Conservation (phyloP, 23 red algal genomes). For the Gracilaria domingensis region DNA sequence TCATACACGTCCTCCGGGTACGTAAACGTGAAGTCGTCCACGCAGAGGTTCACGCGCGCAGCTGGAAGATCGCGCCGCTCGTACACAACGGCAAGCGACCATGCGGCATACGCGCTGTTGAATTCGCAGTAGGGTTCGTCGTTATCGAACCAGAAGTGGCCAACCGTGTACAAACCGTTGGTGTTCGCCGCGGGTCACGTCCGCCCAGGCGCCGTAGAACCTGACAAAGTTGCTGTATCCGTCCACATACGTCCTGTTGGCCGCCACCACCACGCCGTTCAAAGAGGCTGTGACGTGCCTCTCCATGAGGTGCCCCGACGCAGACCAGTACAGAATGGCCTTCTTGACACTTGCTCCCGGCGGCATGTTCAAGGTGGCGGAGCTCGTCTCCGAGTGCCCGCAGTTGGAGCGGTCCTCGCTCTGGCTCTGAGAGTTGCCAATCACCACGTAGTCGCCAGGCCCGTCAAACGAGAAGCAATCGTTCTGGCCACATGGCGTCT, state of each 20-base stretch:
- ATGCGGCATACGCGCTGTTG: constrained; percentile 14
- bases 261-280: no score
- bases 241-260: not conserved
- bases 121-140: not conserved
- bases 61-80: not conserved
- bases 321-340: constrained; percentile 32
- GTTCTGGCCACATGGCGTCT: not conserved
- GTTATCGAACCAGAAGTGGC: not conserved
- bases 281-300: no score
- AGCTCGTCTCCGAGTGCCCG: not conserved
- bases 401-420: not conserved
- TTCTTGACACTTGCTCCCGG: constrained; percentile 3
- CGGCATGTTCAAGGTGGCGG: not conserved
- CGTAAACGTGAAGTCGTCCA: constrained; percentile 20
- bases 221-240: not conserved
- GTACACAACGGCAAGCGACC: not conserved
- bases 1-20: constrained; percentile 5
- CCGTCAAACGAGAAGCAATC: constrained; percentile 25
- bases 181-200: not conserved
- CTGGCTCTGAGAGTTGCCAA: no score
- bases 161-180: not conserved
- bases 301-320: not conserved
- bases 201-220: constrained; percentile 19
- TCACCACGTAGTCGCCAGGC: no score
- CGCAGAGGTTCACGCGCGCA: not conserved